Evolutionary conservation across 441 rosid species (phyloP).

Genomic region (Macaranga tanarius): DNA sequence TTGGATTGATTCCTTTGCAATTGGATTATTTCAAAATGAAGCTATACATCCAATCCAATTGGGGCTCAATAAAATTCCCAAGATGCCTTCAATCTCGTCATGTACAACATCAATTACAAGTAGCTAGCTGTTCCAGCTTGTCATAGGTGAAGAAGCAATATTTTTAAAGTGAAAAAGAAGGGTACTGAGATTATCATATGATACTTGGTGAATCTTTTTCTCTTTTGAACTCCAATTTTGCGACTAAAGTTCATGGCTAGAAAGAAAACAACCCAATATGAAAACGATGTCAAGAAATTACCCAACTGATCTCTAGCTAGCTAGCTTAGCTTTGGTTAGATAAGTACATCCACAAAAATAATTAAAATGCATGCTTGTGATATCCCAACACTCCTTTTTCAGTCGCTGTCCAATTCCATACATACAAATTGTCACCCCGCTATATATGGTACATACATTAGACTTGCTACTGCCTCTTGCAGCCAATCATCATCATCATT

Average conservation of each 20-base stretch:
- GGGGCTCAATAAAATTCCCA: not conserved
- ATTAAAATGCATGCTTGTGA: not conserved
- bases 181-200: constrained; percentile 5
- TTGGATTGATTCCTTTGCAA: no score
- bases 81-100: not conserved
- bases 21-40: not conserved
- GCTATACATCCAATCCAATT: not conserved
- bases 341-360: constrained; percentile 8
- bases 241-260: constrained; percentile 7
- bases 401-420: not conserved
- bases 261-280: constrained; percentile 26
- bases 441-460: constrained; percentile 55
- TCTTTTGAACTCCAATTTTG: constrained; percentile 10
- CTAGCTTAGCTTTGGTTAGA: constrained; percentile 17
- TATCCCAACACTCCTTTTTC: not conserved
- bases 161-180: not conserved
- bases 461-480: constrained; percentile 73
- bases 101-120: constrained; percentile 3
- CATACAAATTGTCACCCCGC: constrained; percentile 25
- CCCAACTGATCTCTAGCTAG: not conserved
- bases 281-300: constrained; percentile 5
- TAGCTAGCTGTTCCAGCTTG: not conserved
- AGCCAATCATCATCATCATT: constrained; percentile 66
- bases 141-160: not conserved
- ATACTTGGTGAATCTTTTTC: constrained; percentile 16